Base-by-base conservation (phyloP, 345 rosid species). In the Laguncularia racemosa region DNA sequence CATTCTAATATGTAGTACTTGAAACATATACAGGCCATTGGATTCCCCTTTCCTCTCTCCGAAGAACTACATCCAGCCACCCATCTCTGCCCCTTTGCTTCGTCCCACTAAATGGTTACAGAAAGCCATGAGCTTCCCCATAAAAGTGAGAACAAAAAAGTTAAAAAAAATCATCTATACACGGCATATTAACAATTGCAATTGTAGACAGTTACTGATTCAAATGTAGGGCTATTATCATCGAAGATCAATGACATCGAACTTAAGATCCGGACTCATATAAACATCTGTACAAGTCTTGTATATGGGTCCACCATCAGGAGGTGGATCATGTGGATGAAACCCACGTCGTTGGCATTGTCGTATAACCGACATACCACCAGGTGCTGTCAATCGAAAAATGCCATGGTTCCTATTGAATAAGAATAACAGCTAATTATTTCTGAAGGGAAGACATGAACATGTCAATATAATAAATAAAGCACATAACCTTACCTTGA, bases 331-430 rank as follows among this genome's bases (percentile, higher is more conserved):
- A 8, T 93, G 99, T 0, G 88, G 78, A 67, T 89, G 99, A 70
- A 93, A 93, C 50, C 99, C 99, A 20, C 96, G 95, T 57, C 54
- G 85, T 56, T 79, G 88, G 80, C 97, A 87, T 3, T 89, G 79
- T 67, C 99, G 75, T 69, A 87, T 85, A 53, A 89, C 90, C 3
- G 95, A 82, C 88, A 93, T 87, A 58, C 99, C 97, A 57, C 97
- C 97, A 0, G 97, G 99, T 1, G 82, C 75, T 14, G 99, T 89
- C 81, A 89, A 63, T 69, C 95, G 82, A 64, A 93, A 93, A 66
- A 89, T 89, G 48, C 97, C 99, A 13, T 93, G 97, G 38, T 69
- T 82, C 65, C 99, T 89, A 73, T 28, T 9, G 3, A 12, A 16
- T 44, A 15, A 49, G 8, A 20, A 56, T 13, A 44, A 40, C 6